Base-by-base conservation (phyloP, 176 grass and related monocot genomes). In the Musa troglodytarum region DNA sequence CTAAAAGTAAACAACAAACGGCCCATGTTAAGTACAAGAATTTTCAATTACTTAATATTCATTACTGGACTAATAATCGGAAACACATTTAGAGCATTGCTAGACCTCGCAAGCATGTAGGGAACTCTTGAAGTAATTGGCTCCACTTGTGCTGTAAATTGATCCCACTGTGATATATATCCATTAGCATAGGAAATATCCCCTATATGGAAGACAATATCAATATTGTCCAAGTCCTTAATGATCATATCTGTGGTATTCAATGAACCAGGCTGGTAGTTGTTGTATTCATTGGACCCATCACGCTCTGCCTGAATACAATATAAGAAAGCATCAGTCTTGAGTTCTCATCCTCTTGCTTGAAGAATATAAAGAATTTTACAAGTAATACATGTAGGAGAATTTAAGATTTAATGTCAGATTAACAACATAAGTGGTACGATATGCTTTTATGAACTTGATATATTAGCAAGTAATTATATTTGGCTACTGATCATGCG, bases 111-210 rank as follows among this genome's bases (percentile, higher is more conserved):
- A 52, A 97, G 34, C 93, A 97, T 97, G 55, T 97, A 97, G 9
- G 93, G 93, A 11, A 97, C 85, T 25, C 89, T 88, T 2, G 93
- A 89, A 22, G 93, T 82, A 58, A 97, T 92, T n/a, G 55, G 70
- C 62, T 97, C 83, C 4, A 97, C 87, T 64, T 97, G 93, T 52
- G 89, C 83, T 8, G 93, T 97, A 78, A 97, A 97, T 54, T 97
- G 93, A 77, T 97, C 93, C 93, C 93, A 97, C 50, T 97, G 93
- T 1, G 93, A 97, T 53, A 93, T 76, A 51, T 97, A 97, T 63
- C 93, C 93, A 19, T 97, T 97, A 65, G 93, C 87, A 29, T 97
- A 97, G 54, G 79, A 54, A 11, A 97, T 93, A 50, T 97, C 93
- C 1, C 90, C 93, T 11, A 97, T 91, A 77, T 97, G 93, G 25